Percentiles rank a stretch among this genome's conserved stretches.
Conservation (phyloP, 495 filamentous ascomycete genomes). For the Pseudoneurospora amorphoporcata region DNA sequence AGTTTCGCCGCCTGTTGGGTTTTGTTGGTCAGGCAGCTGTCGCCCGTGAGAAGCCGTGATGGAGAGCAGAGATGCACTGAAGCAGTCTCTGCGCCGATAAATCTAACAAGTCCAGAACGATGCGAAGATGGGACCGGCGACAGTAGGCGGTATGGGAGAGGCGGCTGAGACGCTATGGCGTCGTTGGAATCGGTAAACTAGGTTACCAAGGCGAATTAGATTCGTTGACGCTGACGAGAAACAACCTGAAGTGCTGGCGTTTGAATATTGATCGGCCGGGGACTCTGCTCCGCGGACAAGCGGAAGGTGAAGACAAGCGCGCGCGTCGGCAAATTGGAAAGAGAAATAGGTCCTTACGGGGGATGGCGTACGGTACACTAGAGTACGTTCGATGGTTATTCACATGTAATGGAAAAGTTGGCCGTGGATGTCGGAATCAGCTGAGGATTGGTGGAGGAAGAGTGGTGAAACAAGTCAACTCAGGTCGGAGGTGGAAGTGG, state of each 20-base stretch:
- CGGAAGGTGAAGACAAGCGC: background rate
- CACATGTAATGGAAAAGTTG: background rate
- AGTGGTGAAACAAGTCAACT: background rate
- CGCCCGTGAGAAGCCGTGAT: constrained; percentile 23
- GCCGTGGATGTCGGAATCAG: background rate
- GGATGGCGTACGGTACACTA: background rate
- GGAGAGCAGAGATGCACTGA: constrained; percentile 17
- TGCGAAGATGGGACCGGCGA: background rate
- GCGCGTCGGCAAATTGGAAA: background rate
- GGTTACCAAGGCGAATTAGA: background rate
- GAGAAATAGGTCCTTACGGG: background rate
- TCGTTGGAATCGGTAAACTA: background rate
- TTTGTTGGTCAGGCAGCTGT: constrained; percentile 7
- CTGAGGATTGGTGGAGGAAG: background rate
- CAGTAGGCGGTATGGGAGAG: background rate
- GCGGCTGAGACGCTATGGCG: background rate
- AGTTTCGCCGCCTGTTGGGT: background rate
- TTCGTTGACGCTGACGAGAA: background rate
- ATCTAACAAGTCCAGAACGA: background rate
- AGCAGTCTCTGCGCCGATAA: constrained; percentile 15
- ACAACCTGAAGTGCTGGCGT: background rate
- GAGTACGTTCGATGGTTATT: background rate
- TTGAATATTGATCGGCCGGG: background rate
- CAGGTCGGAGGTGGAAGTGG: background rate
- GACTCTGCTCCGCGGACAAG: background rate